Base-by-base conservation (phyloP, 2,329 filamentous ascomycete genomes). In the Verticillium dahliae region DNA sequence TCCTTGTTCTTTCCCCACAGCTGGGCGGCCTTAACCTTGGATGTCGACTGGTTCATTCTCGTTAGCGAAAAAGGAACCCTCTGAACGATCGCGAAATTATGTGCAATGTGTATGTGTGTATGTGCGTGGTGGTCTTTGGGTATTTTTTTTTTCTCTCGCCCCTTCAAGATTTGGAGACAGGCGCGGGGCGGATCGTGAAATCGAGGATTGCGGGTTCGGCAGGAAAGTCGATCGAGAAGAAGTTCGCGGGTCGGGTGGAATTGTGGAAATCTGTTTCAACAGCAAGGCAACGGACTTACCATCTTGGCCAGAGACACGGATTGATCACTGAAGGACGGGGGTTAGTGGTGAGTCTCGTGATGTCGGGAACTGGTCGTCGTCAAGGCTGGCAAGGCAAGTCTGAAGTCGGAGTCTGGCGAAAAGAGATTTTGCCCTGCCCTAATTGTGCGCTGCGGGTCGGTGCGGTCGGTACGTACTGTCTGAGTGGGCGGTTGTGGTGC, bases 1-100 rank as follows among this genome's bases (percentile, higher is more conserved):
- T 97, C 92, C 90, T 98, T 98, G 90, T 87, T 93, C 92, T 99
- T 99, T 85, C 87, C 88, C 95, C 95, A 98, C 81, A 99, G 92
- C 84, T 91, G 87, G 83, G 87, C 87, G 80, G 94, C 89, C 90
- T 97, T 98, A 83, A 99, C 92, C 87, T 88, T 89, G 71, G 74
- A 73, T 70, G 77, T 77, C 75, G 77, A 80, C 77, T 80, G 64
- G 55, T 63, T 63, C 61, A 66, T 65, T 52, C 39, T 62, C 61
- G 63, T 66, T 64, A 66, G 65, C 63, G 58, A 22, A 27, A 41
- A 45, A n/a, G 33, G 35, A 33, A 54, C 27, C 55, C 39, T 38
- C 57, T 18, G 33, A n/a, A 41, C 35, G 52, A 15, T 55, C 18
- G 33, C 22, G 13, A n/a, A 22, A 9, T 50, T 22, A 22, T 50